A percentile compares a stretch with the other conserved stretches of the same genome.
Evolutionary conservation across 2,329 filamentous ascomycete genomes (phyloP).

Genomic region (Hortaea werneckii): DNA sequence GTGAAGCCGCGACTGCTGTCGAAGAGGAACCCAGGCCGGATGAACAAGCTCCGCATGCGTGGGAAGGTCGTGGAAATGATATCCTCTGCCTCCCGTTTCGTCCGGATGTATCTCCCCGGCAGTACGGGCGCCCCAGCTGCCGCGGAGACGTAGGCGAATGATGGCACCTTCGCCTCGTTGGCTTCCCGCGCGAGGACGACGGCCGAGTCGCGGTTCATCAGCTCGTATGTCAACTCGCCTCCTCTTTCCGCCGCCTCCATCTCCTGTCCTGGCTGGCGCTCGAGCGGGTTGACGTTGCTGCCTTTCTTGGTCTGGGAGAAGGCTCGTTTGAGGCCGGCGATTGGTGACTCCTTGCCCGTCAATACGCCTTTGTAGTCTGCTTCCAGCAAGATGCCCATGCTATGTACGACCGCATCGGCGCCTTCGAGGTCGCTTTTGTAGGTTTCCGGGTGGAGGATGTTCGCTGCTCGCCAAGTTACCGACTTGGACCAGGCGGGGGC

Average conservation of each 20-base stretch:
- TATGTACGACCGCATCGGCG: slow-evolving; percentile 82
- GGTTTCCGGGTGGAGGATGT: slow-evolving; percentile 72
- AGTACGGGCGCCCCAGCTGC: slow-evolving; percentile 76
- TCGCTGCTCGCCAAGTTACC: slow-evolving; percentile 78
- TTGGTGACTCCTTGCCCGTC: slow-evolving; percentile 70
- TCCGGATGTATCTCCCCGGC: slow-evolving; percentile 75
- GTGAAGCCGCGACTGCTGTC: slow-evolving; percentile 74
- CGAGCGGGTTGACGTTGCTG: slow-evolving; percentile 56
- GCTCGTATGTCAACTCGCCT: slow-evolving; percentile 83
- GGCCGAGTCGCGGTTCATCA: slow-evolving; percentile 90
- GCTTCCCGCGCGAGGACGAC: slow-evolving; percentile 74
- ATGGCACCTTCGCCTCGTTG: slow-evolving; percentile 49
- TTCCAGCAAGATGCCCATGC: slow-evolving; percentile 90
- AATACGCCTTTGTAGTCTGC: slow-evolving; percentile 95
- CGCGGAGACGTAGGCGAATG: slow-evolving; percentile 83
- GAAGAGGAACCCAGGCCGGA: slow-evolving; percentile 82
- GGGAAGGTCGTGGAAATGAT: slow-evolving; percentile 65
- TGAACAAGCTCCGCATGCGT: slow-evolving; percentile 66
- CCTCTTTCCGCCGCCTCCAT: slow-evolving; percentile 57
- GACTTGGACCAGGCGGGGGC: slow-evolving; percentile 72
- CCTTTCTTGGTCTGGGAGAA: slow-evolving; percentile 57
- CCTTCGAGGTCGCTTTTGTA: slow-evolving; percentile 67
- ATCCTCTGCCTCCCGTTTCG: slow-evolving; percentile 82
- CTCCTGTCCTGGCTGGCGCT: slow-evolving; percentile 47
- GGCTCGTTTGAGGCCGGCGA: slow-evolving; percentile 66